Evolutionary conservation across 179 eudicot genomes (phyloP).

Genomic region (Corrigiola litoralis): DNA sequence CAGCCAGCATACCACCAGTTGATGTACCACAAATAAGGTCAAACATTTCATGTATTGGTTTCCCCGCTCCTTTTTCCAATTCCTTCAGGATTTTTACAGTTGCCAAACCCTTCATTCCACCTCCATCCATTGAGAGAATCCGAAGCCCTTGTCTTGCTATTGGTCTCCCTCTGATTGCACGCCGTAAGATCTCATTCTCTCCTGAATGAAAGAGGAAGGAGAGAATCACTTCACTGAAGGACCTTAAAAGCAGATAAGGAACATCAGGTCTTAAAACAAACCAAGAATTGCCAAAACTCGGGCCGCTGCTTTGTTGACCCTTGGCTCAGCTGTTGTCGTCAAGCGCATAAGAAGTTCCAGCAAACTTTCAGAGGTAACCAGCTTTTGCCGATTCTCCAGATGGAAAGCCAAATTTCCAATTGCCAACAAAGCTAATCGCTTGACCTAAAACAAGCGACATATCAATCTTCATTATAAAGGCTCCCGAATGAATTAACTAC

Average conservation of each 20-base stretch:
- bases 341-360: slow-evolving; percentile 89
- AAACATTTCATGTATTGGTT: slow-evolving; percentile 92
- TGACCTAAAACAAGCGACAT: slow-evolving; percentile 50
- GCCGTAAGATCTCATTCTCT: slow-evolving; percentile 89
- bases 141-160: slow-evolving; percentile 92
- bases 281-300: slow-evolving; percentile 97
- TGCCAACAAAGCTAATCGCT: slow-evolving; percentile 76
- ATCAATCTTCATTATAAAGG: slow-evolving; percentile 9
- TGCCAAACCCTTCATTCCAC: slow-evolving; percentile 98
- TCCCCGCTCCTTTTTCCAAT: slow-evolving; percentile 90
- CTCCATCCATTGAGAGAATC: slow-evolving; percentile 97
- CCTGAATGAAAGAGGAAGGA: slow-evolving; percentile 36
- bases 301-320: slow-evolving; percentile 96
- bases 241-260: slow-evolving; percentile 1
- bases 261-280: slow-evolving; percentile 34
- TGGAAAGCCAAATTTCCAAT: slow-evolving; percentile 94
- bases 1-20: slow-evolving; percentile 99
- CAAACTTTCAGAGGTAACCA: slow-evolving; percentile 90
- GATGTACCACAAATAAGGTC: slow-evolving; percentile 99
- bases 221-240: slow-evolving; percentile 9
- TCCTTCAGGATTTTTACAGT: slow-evolving; percentile 89
- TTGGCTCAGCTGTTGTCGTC: slow-evolving; percentile 66
- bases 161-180: slow-evolving; percentile 79
- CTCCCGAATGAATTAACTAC: slow-evolving; percentile 4
- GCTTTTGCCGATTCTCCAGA: slow-evolving; percentile 71